Conservation (phyloP, 1,284 basidiomycete genomes). For the Cutaneotrichosporon cutaneum region DNA sequence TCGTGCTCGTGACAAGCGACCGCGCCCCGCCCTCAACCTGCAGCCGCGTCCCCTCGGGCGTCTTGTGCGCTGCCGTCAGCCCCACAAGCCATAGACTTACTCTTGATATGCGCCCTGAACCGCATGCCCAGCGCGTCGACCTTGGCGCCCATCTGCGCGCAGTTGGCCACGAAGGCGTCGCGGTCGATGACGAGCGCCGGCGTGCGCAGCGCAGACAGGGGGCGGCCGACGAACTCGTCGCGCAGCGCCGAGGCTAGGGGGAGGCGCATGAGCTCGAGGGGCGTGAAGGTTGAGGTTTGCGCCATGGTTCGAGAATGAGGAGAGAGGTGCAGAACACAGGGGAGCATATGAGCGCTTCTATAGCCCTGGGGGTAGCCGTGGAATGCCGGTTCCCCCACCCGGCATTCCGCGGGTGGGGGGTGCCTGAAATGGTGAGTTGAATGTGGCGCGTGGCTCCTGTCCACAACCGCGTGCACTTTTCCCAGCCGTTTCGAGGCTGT, state of each 20-base stretch:
- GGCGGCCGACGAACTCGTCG: slow-evolving; percentile 63
- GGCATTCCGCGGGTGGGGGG: background rate
- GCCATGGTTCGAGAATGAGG: slow-evolving; percentile 11
- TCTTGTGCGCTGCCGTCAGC: slow-evolving; percentile 56
- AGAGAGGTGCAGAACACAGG: background rate
- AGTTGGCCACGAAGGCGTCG: slow-evolving; percentile 67
- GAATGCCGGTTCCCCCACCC: background rate
- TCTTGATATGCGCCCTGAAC: slow-evolving; percentile 81
- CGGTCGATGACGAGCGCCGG: slow-evolving; percentile 77
- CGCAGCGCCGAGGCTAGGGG: slow-evolving; percentile 61
- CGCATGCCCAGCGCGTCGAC: slow-evolving; percentile 64
- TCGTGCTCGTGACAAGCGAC: slow-evolving; percentile 41
- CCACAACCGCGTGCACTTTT: too few species aligned
- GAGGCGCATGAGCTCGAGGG: slow-evolving; percentile 32
- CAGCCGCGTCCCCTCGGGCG: slow-evolving; percentile 66
- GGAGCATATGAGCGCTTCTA: background rate
- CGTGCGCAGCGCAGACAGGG: slow-evolving; percentile 64
- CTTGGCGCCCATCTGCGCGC: slow-evolving; percentile 62
- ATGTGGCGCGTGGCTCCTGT: too few species aligned
- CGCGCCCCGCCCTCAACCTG: slow-evolving; percentile 61
- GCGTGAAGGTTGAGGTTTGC: slow-evolving; percentile 29
- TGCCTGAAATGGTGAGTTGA: too few species aligned
- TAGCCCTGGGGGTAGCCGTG: background rate
- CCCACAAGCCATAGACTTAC: slow-evolving; percentile 62
- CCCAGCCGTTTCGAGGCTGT: too few species aligned